These are phyloP conservation scores for Psilocybe cubensis DNA, from an alignment of 768 basidiomycete genomes.

Conservation along the genomic window DNA sequence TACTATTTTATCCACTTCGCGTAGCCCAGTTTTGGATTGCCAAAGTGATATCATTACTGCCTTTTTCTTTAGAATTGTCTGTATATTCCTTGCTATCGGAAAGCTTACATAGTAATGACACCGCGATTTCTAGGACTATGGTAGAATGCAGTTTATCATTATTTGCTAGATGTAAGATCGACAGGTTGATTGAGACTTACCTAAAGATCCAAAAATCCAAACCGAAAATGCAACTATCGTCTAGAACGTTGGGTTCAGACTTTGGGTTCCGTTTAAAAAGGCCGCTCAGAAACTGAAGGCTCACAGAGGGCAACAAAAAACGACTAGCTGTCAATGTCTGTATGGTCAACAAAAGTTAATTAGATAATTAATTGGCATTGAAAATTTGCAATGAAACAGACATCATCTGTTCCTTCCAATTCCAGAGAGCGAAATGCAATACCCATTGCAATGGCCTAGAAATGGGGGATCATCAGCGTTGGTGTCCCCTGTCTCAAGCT, in stretches of 20 bases:
- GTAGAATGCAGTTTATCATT: background rate
- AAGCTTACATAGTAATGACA: slow-evolving; percentile 41
- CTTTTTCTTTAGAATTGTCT: background rate
- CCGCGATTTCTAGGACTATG: slow-evolving; percentile 41
- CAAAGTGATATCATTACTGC: slow-evolving; percentile 47
- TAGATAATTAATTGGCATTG: background rate
- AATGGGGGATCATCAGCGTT: background rate
- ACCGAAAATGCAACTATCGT: slow-evolving; percentile 46
- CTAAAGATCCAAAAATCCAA: slow-evolving; percentile 48
- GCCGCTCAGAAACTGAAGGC: background rate
- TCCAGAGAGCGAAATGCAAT: slow-evolving; percentile 26
- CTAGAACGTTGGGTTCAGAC: slow-evolving; percentile 21
- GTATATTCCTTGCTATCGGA: background rate
- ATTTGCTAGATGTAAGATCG: background rate
- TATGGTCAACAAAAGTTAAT: background rate
- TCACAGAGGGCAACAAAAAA: slow-evolving; percentile 32
- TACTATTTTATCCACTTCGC: slow-evolving; percentile 43
- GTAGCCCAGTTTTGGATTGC: slow-evolving; percentile 37
- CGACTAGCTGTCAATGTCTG: slow-evolving; percentile 31
- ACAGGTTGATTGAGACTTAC: slow-evolving; percentile 24
- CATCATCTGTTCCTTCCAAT: slow-evolving; percentile 27
- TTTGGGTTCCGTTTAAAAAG: background rate
- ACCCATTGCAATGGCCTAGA: slow-evolving; percentile 32
- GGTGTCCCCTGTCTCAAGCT: background rate
- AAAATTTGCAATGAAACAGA: slow-evolving; percentile 9